Conservation (phyloP, 163 green algal genomes). For the Chlamydomonas reinhardtii region DNA sequence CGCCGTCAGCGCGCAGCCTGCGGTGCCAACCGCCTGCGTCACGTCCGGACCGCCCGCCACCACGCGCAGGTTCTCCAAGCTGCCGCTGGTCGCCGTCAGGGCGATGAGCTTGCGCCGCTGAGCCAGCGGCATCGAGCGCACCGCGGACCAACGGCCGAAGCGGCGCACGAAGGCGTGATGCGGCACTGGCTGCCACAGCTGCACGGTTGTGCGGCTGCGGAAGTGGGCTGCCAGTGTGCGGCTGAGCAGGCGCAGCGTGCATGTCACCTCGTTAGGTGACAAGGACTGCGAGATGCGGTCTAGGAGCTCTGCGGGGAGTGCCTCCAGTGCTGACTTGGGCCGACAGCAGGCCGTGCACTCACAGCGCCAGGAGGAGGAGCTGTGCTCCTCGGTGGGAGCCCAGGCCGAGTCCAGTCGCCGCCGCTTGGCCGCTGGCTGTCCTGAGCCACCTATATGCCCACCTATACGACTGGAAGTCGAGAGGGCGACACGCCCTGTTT, state of each 20-base stretch:
- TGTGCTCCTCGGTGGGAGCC: too few relatives aligned
- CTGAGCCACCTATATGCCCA: too few relatives aligned
- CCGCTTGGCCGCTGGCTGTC: too few relatives aligned
- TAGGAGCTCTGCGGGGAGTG: background rate
- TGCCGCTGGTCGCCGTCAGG: constrained; percentile 3
- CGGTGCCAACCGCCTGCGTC: too few relatives aligned
- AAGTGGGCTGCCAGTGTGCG: background rate
- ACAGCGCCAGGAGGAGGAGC: too few relatives aligned
- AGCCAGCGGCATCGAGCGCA: background rate
- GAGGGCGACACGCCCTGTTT: too few relatives aligned
- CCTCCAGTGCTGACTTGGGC: too few relatives aligned
- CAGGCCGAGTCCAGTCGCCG: too few relatives aligned
- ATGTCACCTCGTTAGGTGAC: background rate
- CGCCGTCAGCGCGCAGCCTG: background rate
- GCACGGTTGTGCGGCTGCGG: background rate
- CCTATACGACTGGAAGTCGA: too few relatives aligned
- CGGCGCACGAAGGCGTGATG: background rate
- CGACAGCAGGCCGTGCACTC: too few relatives aligned
- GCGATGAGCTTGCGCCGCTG: background rate
- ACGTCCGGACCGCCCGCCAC: too few relatives aligned
- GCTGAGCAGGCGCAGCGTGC: background rate
- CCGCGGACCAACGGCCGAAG: background rate
- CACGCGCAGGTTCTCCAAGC: constrained; percentile 5
- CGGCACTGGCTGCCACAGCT: background rate
- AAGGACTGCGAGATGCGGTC: background rate